Base-by-base conservation (phyloP, 306 rosid genomes). In the Cicer arietinum region DNA sequence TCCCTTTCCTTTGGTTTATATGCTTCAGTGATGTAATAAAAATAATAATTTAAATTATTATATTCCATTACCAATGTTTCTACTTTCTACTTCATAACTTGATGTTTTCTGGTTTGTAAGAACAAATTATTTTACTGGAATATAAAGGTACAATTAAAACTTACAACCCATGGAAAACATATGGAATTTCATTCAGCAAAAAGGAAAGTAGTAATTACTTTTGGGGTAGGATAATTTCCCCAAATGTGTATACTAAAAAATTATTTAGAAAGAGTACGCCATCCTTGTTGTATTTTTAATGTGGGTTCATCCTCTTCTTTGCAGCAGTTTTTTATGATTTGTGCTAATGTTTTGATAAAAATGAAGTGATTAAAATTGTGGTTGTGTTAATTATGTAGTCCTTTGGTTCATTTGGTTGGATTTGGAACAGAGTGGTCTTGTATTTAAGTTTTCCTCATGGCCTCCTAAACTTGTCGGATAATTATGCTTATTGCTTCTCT, bases 21-120 rank as follows among this genome's bases (percentile, higher is more conserved):
- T 53, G 45, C 61, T 72, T 51, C 70, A 58, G 64, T 14, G 58
- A 43, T 77, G 56, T 65, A 44, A 74, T 65, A 44, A 74, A 70
- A 64, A 12, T 22, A 76, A 7, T 17, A 6, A 56, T 17, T 68
- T 54, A 13, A 17, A n/a, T 7, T 63, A 20, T 40, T 51, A 2
- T 60, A 56, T 20, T 20, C 61, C 61, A 20, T 56, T 20, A 56
- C n/a, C 62, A 8, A 8, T 66, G 16, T 50, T 20, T 64, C 41
- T 54, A 75, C 8, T 52, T 11, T 63, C 46, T 69, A 75, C 4
- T 53, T 77, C 75, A 75, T 67, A 13, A 59, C 69, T 50, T 35
- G 25, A 7, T 10, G 25, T 45, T 18, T 60, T 16, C 59, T 5
- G 8, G 37, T 30, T 30, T 30, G 37, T 30, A 30, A 30, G 37